Evolutionary conservation across 768 basidiomycete genomes (phyloP).

Genomic region (Mycena haematopus): DNA sequence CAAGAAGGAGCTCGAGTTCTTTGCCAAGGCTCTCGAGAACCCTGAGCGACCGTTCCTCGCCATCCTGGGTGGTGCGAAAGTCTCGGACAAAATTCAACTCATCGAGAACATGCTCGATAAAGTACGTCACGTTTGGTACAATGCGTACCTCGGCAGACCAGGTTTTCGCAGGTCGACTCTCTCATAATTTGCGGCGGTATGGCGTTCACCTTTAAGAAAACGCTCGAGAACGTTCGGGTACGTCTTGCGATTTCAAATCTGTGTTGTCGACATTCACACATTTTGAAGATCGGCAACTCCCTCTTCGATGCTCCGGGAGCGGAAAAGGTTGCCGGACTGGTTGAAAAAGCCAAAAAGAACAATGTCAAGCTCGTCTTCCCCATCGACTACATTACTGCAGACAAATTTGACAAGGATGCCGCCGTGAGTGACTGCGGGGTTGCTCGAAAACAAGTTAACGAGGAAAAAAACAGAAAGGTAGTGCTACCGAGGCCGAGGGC

Average conservation of each 20-base stretch:
- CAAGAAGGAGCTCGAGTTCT: slow-evolving; percentile 99
- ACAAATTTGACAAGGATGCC: slow-evolving; percentile 95
- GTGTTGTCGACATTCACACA: slow-evolving; percentile 3
- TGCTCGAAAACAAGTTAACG: neutral
- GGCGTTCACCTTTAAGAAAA: slow-evolving; percentile 99
- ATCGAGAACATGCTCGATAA: slow-evolving; percentile 99
- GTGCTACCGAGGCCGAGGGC: slow-evolving; percentile 81
- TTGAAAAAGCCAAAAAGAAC: slow-evolving; percentile 92
- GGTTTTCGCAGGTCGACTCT: slow-evolving; percentile 76
- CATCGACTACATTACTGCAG: slow-evolving; percentile 91
- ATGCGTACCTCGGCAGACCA: neutral
- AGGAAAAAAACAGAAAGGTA: slow-evolving; percentile 56
- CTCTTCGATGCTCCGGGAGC: slow-evolving; percentile 91
- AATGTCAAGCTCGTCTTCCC: slow-evolving; percentile 96
- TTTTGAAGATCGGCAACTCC: slow-evolving; percentile 87
- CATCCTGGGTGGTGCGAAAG: slow-evolving; percentile 98
- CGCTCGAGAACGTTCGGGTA: slow-evolving; percentile 78
- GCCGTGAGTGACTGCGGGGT: slow-evolving; percentile 51
- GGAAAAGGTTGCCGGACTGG: slow-evolving; percentile 79
- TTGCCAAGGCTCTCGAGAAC: slow-evolving; percentile 94
- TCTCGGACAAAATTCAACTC: slow-evolving; percentile 97
- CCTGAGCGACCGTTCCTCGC: slow-evolving; percentile 97
- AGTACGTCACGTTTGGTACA: slow-evolving; percentile 46
- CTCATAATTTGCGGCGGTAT: slow-evolving; percentile 98
- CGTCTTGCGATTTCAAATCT: slow-evolving; percentile 28